A percentile compares a stretch with the other conserved stretches of the same genome.
phyloP scores from a whole-genome alignment of 805 yeast genomes.

The Candida khao-thaluensis region DNA sequence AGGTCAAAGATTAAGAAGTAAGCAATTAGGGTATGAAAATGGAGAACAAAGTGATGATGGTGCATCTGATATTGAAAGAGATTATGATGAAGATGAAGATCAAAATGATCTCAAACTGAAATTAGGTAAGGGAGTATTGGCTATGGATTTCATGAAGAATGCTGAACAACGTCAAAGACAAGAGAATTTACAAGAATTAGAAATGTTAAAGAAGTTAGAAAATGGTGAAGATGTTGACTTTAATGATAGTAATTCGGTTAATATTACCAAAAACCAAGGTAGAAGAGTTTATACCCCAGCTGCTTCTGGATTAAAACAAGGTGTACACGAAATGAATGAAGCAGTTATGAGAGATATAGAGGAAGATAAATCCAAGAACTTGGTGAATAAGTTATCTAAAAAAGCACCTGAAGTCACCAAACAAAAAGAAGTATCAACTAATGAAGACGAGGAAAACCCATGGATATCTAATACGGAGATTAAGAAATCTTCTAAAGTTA shows the following conservation, averaged over 20 bases:
- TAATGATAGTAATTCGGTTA: slow-evolving; percentile 42
- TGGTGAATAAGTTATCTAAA: slow-evolving; percentile 40
- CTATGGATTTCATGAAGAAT: slow-evolving; percentile 93
- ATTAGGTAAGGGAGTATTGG: slow-evolving; percentile 85
- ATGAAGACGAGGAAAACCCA: slow-evolving; percentile 27
- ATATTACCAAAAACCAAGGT: slow-evolving; percentile 63
- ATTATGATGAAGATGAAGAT: slow-evolving; percentile 34
- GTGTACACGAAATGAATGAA: slow-evolving; percentile 34
- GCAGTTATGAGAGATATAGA: slow-evolving; percentile 44
- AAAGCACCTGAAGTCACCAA: slow-evolving; percentile 9
- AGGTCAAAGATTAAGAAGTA: slow-evolving; percentile 73
- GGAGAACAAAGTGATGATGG: slow-evolving; percentile 55
- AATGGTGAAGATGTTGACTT: slow-evolving; percentile 38
- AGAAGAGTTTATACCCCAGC: slow-evolving; percentile 77
- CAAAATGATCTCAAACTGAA: slow-evolving; percentile 38
- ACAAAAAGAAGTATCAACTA: slow-evolving; percentile 5
- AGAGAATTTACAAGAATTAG: slow-evolving; percentile 55
- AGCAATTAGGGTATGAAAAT: slow-evolving; percentile 66
- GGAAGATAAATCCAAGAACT: slow-evolving; percentile 49
- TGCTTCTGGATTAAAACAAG: slow-evolving; percentile 40
- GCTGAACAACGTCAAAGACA: slow-evolving; percentile 72
- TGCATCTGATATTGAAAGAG: slow-evolving; percentile 44
- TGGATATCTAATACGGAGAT: slow-evolving; percentile 31
- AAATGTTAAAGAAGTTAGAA: slow-evolving; percentile 48
- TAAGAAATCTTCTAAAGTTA: slow-evolving; percentile 31